Conservation (phyloP, 768 basidiomycete species). For the Boletellus emodensis region DNA sequence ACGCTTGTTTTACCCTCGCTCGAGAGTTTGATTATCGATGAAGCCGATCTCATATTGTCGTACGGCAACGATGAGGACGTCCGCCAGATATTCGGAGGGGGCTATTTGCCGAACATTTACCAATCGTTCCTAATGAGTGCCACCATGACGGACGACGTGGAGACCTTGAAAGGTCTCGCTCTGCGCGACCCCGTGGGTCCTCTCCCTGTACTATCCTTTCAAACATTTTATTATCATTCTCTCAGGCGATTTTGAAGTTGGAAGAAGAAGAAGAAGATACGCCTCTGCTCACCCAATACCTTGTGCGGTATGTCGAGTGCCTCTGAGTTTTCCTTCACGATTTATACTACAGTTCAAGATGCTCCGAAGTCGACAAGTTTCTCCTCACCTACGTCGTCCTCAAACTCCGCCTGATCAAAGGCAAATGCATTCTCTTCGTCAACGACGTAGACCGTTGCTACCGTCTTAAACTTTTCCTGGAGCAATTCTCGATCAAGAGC, state of each 20-base stretch:
- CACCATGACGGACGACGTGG: constrained; percentile 95
- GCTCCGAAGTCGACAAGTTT: constrained; percentile 96
- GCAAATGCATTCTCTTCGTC: constrained; percentile 95
- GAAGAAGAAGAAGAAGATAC: constrained; percentile 86
- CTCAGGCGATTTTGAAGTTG: constrained; percentile 76
- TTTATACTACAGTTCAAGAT: constrained; percentile 39
- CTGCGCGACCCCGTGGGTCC: constrained; percentile 78
- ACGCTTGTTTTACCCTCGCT: constrained; percentile 61
- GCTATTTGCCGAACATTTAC: constrained; percentile 73
- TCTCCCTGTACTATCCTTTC: neutral
- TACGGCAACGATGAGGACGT: constrained; percentile 95
- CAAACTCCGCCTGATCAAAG: constrained; percentile 92
- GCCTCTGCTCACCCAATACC: constrained; percentile 80
- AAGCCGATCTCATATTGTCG: constrained; percentile 94
- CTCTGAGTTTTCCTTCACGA: neutral
- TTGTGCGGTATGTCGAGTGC: constrained; percentile 54
- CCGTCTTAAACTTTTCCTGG: constrained; percentile 94
- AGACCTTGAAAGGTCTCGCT: constrained; percentile 81
- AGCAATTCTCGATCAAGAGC: constrained; percentile 94
- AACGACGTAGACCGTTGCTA: constrained; percentile 95
- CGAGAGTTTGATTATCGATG: constrained; percentile 91
- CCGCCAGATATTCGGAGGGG: constrained; percentile 63
- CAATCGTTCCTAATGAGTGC: constrained; percentile 97
- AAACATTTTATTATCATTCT: neutral
- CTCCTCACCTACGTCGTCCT: constrained; percentile 93